Base-by-base conservation (phyloP, 2,329 filamentous ascomycete genomes). In the Trichoderma aggressivum region DNA sequence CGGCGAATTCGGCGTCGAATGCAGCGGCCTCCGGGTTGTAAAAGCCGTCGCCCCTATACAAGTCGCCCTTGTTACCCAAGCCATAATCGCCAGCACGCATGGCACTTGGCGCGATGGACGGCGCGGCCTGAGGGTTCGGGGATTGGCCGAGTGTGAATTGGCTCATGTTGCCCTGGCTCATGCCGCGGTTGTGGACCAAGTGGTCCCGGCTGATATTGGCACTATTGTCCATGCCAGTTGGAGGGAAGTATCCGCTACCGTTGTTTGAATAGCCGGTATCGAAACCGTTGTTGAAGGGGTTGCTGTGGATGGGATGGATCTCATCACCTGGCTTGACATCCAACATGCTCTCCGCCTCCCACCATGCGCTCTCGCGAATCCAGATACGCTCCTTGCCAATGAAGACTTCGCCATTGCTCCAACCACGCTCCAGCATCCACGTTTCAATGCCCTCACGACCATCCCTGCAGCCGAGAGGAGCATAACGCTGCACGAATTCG, bases 361-460 rank as follows among this genome's bases (percentile, higher is more conserved):
- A 98, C 95, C 96, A 99, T 2, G 94, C 92, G 71, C 85, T 87
- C 81, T 99, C 96, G 63, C 95, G 89, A 85, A 98, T 94, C 96
- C 96, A 99, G 55, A 99, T 90, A 36, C 96, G 92, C 80, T 98
- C 94, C 71, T 90, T 91, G 70, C 96, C 96, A 36, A 98, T 86
- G 6, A 97, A 90, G 2, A 98, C 94, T 82, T 98, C 96, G 50
- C 96, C 96, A 76, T 99, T 99, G 82, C 94, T 98, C 96, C 96
- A 99, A 1, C 96, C 96, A 71, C 96, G 90, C 81, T 98, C 94
- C 63, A 98, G 87, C 71, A 97, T 87, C 94, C 95, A 99, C 76
- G 88, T 97, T 78, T 98, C 94, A 67, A 98, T 94, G 61, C 95
- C 96, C 73, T 99, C 96, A 73, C 90, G 90, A 70, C 96, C 96